These are phyloP conservation scores for Coemansia sp. DNA, from an alignment of 192 early-diverging fungal genomes.

Conservation along the genomic window DNA sequence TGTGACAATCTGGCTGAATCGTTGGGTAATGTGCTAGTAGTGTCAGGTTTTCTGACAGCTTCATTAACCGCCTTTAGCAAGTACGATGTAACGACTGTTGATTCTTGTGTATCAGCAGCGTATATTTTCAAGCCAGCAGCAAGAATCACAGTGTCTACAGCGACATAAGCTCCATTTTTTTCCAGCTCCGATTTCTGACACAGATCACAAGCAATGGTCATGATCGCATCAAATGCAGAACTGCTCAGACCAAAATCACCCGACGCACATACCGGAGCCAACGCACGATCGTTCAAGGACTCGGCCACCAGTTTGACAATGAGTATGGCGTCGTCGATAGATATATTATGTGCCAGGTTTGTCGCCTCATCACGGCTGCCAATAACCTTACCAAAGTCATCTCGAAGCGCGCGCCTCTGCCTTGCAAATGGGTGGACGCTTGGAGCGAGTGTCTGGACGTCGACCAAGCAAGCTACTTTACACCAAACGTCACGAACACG, in stretches of 20 bases:
- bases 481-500: constrained; percentile 23
- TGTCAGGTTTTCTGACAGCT: not conserved
- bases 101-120: constrained; percentile 4
- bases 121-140: constrained; percentile 13
- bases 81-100: not conserved
- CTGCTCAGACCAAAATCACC: constrained; percentile 14
- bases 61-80: constrained; percentile 3
- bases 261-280: not conserved
- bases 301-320: constrained; percentile 11
- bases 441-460: not conserved
- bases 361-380: not conserved
- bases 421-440: constrained; percentile 6
- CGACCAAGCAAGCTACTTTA: constrained; percentile 8
- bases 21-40: not conserved
- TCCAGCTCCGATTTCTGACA: not conserved
- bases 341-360: constrained; percentile 1
- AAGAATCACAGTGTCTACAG: constrained; percentile 5
- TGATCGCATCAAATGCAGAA: constrained; percentile 7
- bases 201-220: constrained; percentile 7
- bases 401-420: not conserved
- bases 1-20: not conserved
- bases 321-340: constrained; percentile 28
- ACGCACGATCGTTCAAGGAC: not conserved
- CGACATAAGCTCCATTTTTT: not conserved
- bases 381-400: not conserved